Evolutionary conservation across 495 filamentous ascomycete species (phyloP), one percentile per base, ranked within the genome.

Genomic region (Talaromyces borbonicus): DNA sequence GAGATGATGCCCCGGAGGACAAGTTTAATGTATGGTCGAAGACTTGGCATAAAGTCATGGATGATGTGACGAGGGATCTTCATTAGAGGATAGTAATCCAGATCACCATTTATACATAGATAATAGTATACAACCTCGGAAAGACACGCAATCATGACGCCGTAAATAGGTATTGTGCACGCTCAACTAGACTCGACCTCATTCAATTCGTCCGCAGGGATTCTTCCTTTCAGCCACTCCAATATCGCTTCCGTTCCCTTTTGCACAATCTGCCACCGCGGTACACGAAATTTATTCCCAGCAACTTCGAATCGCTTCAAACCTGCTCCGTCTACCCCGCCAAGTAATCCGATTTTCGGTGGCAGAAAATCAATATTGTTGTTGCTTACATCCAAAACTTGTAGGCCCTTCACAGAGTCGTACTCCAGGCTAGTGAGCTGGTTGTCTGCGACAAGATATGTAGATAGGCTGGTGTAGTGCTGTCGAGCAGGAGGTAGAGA

Each of bases 191-290:
- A 46, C 49, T 69, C 68, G 58, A 56, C 69, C 43, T 63, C 61
- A 18, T 50, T 52, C 19, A 69, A 48, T 20, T 85, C 85, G 19
- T 78, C 77, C 9, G 71, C 74, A 0, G 85, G 83, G 29, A 97
- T 81, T 48, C 82, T 77, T 39, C 84, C 83, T 48, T 84, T 78
- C 46, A 95, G 58, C 83, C 85, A 97, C 41, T 83, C 72, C 52
- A 95, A 67, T n/a, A 87, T 76, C 14, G 84, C 80, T 56, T 93
- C 87, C 1, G 88, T 95, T 6, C 90, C 90, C 48, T 89, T 85
- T 45, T 88, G 85, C 46, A 97, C 65, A 11, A 94, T 74, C 43
- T 84, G 86, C 73, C 81, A 88, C 31, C 84, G 73, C n/a, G 90
- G 90, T 33, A 95, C 90, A 15, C 84, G 66, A 60, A 95, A 94